Evolutionary conservation across 805 yeast genomes (phyloP), one percentile per base, ranked within the genome.

Genomic region (Wickerhamiella allomyrinae): DNA sequence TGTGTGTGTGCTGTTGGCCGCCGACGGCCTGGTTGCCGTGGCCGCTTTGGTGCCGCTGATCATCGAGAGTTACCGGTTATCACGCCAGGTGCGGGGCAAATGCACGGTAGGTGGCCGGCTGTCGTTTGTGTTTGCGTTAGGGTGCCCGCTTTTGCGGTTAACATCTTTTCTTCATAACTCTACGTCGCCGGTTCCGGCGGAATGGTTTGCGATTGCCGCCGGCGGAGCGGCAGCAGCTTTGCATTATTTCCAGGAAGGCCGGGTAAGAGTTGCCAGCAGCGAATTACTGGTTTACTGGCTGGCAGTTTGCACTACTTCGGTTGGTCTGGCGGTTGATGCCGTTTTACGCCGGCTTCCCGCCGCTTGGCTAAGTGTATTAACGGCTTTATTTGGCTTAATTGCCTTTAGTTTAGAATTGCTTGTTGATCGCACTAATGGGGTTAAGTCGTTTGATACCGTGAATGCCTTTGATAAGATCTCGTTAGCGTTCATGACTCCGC

Each of bases 241-340:
- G 11, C 49, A 48, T 20, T 25, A 21, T 31, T 45, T 48, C n/a
- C 53, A 53, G 41, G 57, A 53, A 34, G 57, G 57, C 33, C 48
- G 55, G 7, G 54, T 52, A 1, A 33, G 35, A 9, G 55, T 53
- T 1, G 43, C 48, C 40, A 31, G 45, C 15, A 29, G 50, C 9
- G 55, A 51, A 29, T 23, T 51, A 7, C 46, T 52, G 9, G 37
- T 51, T 10, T 53, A 51, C 46, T 53, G 56, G 56, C 27, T 41
- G 10, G 44, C 41, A 4, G 35, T 46, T 40, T 25, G 42, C 7
- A 37, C 44, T 8, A 43, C 47, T 13, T 42, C 49, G n/a, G 10
- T 34, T 8, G 25, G 48, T 9, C 31, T 39, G 5, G 50, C 54
- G 2, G 17, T 51, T 2, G 49, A 53, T 33, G 48, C 44, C 7